Percentiles rank a stretch among this genome's conserved stretches.
Conservation (phyloP, 768 basidiomycete genomes). For the Phanerochaete carnosa region DNA sequence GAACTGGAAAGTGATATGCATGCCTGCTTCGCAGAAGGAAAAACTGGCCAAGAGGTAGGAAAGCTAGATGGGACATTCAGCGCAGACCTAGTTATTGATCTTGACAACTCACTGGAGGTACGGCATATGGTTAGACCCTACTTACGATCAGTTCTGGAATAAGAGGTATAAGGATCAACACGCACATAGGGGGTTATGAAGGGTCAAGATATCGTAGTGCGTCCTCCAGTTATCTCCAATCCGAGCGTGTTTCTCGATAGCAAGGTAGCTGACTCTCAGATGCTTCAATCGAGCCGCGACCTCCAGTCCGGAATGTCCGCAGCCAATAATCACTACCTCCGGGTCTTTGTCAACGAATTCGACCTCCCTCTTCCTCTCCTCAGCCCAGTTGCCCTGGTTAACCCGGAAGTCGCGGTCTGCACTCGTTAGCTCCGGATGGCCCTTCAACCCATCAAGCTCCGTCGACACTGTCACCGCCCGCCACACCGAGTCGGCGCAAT, state of each 20-base stretch:
- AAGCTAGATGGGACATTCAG: constrained; percentile 16
- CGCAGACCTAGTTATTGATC: background rate
- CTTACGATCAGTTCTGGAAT: background rate
- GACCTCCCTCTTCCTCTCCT: constrained; percentile 36
- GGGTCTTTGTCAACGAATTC: constrained; percentile 50
- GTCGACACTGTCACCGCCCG: constrained; percentile 52
- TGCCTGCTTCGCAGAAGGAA: constrained; percentile 27
- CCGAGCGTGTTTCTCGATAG: constrained; percentile 61
- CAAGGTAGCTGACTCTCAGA: constrained; percentile 43
- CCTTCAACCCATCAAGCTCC: constrained; percentile 53
- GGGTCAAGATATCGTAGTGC: too few species aligned
- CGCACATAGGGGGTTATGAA: too few species aligned
- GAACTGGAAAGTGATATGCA: background rate
- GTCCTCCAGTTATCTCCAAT: constrained; percentile 68
- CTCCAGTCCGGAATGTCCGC: constrained; percentile 52
- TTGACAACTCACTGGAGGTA: constrained; percentile 39
- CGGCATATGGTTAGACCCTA: constrained; percentile 45
- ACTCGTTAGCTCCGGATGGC: constrained; percentile 43
- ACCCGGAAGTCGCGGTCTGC: constrained; percentile 37
- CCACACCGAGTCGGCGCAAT: constrained; percentile 39
- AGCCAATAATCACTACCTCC: constrained; percentile 36
- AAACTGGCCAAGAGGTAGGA: background rate
- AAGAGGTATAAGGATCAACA: too few species aligned
- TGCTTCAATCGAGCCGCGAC: constrained; percentile 56
- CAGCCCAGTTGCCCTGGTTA: constrained; percentile 55